phyloP scores from a whole-genome alignment of 495 filamentous ascomycete species.

The Daldinia childiae region DNA sequence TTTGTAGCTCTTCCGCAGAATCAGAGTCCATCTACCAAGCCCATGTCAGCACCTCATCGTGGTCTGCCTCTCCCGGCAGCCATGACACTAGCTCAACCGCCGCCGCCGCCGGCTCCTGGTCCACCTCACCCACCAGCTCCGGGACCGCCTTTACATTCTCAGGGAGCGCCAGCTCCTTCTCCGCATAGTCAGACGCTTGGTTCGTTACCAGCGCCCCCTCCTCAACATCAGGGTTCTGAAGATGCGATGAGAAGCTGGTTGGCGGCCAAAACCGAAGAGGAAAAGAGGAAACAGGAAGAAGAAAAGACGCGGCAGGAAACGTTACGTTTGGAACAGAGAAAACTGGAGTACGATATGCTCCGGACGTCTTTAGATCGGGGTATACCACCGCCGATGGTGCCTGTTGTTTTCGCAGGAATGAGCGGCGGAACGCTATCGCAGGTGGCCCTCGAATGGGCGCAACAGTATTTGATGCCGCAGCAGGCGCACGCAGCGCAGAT shows the following conservation, averaged over 20 bases:
- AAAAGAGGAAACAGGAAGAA: conserved; percentile 84
- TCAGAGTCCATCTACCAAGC: conserved; percentile 56
- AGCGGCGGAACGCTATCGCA: conserved; percentile 68
- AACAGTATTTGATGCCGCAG: conserved; percentile 71
- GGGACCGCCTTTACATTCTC: conserved; percentile 47
- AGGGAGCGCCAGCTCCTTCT: conserved; percentile 47
- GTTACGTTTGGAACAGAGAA: conserved; percentile 80
- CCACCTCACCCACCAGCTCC: conserved; percentile 52
- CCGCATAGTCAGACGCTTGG: conserved; percentile 57
- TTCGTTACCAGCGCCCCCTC: conserved; percentile 75
- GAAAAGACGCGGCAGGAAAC: conserved; percentile 86
- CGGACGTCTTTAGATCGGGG: conserved; percentile 80
- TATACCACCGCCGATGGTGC: conserved; percentile 86
- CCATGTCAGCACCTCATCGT: conserved; percentile 78
- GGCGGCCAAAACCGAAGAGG: conserved; percentile 83
- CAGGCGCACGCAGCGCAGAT: conserved; percentile 62
- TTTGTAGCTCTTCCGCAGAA: conserved; percentile 49
- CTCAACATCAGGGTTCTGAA: conserved; percentile 77
- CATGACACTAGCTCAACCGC: conserved; percentile 69
- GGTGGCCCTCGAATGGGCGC: conserved; percentile 73
- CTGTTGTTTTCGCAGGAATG: conserved; percentile 88
- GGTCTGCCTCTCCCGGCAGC: conserved; percentile 78
- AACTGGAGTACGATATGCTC: conserved; percentile 84
- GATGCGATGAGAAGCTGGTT: conserved; percentile 86
- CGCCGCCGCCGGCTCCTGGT: conserved; percentile 47